Evolutionary conservation across 2,329 filamentous ascomycete species (phyloP).

Genomic region (Talaromyces marneffei): DNA sequence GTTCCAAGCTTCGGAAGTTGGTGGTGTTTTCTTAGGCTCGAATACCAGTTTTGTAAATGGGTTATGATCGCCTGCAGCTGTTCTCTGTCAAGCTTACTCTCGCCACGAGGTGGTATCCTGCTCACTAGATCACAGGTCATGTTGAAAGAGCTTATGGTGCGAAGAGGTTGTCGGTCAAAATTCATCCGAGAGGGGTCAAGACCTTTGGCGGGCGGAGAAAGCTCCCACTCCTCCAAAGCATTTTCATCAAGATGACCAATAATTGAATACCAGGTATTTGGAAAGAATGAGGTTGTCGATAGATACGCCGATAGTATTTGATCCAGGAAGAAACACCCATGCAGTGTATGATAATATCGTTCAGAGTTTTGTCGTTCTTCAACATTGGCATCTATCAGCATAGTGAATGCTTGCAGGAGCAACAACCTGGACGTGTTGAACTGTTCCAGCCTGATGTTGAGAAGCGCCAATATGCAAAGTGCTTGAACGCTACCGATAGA

Average conservation of each 20-base stretch:
- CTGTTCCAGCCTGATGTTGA: slow-evolving; percentile 57
- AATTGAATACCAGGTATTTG: slow-evolving; percentile 1
- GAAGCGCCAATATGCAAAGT: slow-evolving; percentile 54
- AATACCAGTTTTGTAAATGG: slow-evolving; percentile 13
- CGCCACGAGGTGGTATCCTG: slow-evolving; percentile 1
- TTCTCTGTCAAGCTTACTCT: neutral
- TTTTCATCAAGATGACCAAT: slow-evolving; percentile 12
- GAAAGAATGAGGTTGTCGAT: slow-evolving; percentile 2
- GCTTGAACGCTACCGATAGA: slow-evolving; percentile 52
- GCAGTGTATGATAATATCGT: slow-evolving; percentile 21
- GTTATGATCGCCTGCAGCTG: slow-evolving; percentile 6
- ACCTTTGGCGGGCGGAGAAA: neutral
- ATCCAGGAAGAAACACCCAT: slow-evolving; percentile 20
- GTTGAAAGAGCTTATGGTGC: slow-evolving; percentile 13
- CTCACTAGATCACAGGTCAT: slow-evolving; percentile 7
- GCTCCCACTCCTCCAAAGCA: slow-evolving; percentile 14
- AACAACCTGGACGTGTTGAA: slow-evolving; percentile 57
- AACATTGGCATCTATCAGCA: slow-evolving; percentile 43
- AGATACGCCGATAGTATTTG: slow-evolving; percentile 39
- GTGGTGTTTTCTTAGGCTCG: slow-evolving; percentile 11
- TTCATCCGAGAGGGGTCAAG: neutral
- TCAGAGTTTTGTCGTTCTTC: slow-evolving; percentile 11
- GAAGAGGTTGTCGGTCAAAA: slow-evolving; percentile 10
- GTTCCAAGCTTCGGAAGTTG: slow-evolving; percentile 7
- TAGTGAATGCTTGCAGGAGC: slow-evolving; percentile 58